Evolutionary conservation across 345 rosid genomes (phyloP).

Genomic region (Citrus cavaleriei): DNA sequence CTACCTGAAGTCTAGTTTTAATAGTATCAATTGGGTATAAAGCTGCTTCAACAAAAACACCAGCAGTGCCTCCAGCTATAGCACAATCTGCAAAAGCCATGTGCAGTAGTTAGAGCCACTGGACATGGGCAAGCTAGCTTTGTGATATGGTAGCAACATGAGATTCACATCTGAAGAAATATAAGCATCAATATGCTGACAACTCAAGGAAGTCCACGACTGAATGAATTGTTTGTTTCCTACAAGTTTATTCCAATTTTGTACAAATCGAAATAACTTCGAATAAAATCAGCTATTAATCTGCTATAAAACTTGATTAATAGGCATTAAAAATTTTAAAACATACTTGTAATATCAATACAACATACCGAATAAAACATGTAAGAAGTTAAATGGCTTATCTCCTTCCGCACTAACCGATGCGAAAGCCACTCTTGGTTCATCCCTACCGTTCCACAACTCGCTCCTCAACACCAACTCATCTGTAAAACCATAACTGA

Average conservation of each 20-base stretch:
- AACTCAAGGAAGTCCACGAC: background rate
- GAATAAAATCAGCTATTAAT: background rate
- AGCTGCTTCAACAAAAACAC: constrained; percentile 77
- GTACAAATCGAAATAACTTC: background rate
- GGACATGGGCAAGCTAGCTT: background rate
- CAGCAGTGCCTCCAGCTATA: constrained; percentile 77
- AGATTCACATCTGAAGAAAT: background rate
- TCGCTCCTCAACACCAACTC: constrained; percentile 17
- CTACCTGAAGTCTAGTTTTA: constrained; percentile 78
- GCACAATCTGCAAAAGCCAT: constrained; percentile 48
- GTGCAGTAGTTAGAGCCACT: background rate
- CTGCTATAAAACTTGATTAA: background rate
- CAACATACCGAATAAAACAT: constrained; percentile 37
- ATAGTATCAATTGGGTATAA: constrained; percentile 87
- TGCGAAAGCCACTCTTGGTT: constrained; percentile 6
- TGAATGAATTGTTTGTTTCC: background rate
- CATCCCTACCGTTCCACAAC: constrained; percentile 17
- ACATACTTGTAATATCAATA: background rate
- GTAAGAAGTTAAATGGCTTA: constrained; percentile 36
- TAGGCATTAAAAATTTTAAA: too few species aligned
- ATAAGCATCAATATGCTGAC: background rate
- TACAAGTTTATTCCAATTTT: background rate
- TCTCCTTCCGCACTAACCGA: constrained; percentile 19
- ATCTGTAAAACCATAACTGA: constrained; percentile 6
- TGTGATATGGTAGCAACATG: background rate